Evolutionary conservation across 2,329 filamentous ascomycete species (phyloP).

Genomic region (Curvularia sp.): DNA sequence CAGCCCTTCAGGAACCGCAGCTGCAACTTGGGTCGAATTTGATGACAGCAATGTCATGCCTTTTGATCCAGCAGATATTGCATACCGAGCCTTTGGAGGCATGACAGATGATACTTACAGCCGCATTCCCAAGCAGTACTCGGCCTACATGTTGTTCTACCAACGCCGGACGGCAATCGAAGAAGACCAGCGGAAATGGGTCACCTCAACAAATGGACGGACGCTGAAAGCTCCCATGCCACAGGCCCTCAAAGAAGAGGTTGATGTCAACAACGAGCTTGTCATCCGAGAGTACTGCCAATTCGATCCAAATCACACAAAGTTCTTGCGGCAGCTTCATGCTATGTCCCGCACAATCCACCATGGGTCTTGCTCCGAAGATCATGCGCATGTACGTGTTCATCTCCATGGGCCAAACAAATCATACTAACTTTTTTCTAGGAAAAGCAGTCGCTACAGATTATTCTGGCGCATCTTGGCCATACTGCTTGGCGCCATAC

Average conservation of each 20-base stretch:
- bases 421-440: slow-evolving; percentile 29
- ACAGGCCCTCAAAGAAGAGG: slow-evolving; percentile 58
- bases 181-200: slow-evolving; percentile 38
- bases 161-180: slow-evolving; percentile 75
- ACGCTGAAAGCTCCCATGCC: slow-evolving; percentile 58
- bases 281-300: slow-evolving; percentile 80
- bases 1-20: slow-evolving; percentile 54
- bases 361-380: slow-evolving; percentile 57
- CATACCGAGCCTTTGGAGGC: slow-evolving; percentile 72
- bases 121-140: slow-evolving; percentile 54
- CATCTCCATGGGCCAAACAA: not conserved
- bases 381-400: slow-evolving; percentile 43
- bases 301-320: slow-evolving; percentile 73
- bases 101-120: slow-evolving; percentile 43
- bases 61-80: slow-evolving; percentile 78
- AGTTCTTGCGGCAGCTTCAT: slow-evolving; percentile 71
- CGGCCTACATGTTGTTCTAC: slow-evolving; percentile 98
- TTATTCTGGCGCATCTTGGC: slow-evolving; percentile 71
- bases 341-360: slow-evolving; percentile 61
- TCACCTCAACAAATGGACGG: slow-evolving; percentile 53
- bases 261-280: slow-evolving; percentile 74
- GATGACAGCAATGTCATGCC: slow-evolving; percentile 84
- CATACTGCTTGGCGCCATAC: slow-evolving; percentile 76
- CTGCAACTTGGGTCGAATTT: slow-evolving; percentile 80
- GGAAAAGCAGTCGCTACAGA: slow-evolving; percentile 61